Evolutionary conservation across 305 asterid genomes (phyloP), one percentile per base, ranked within the genome.

Genomic region (Plantago rigida): DNA sequence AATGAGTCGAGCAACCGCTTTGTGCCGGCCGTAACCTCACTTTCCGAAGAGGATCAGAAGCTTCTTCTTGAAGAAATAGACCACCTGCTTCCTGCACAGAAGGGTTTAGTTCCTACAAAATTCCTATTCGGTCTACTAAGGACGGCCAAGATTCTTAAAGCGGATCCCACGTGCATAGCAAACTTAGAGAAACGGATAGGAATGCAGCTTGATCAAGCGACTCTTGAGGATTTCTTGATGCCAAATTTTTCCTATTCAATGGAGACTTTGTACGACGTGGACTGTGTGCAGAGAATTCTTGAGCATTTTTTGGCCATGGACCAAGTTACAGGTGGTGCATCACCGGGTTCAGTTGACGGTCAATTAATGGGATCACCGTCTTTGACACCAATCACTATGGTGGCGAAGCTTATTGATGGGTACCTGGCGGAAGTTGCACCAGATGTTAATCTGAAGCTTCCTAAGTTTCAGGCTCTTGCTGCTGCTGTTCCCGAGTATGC

Each of bases 361-460:
- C 94, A 79, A 31, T 59, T 86, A 61, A 82, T 84, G 79, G 95
- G 89, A 41, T 86, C 96, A 5, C 95, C 96, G 7, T 88, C 95
- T 19, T 71, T 88, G 48, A 86, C 91, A 14, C 96, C 98, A 1
- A 83, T 92, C 71, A 92, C 96, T 3, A 84, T 78, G 94, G 98
- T 88, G 3, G 98, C 96, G 9, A 92, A 91, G 76, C 75, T 91
- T 65, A 76, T 88, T 19, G 98, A 91, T 52, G 98, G 98, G 26
- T 91, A 76, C 79, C 90, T 92, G n/a, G 98, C 98, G 0, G 98
- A 92, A 82, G 96, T 92, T 19, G 98, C 98, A 45, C 93, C 98
- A 7, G 98, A 92, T 68, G 85, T 83, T 36, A 84, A 88, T 75
- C 78, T 92, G 72, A 92, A 92, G 75, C 89, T 84, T 29, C 87